phyloP scores from a whole-genome alignment of 257 asterid species.

The Verbascum thapsus region DNA sequence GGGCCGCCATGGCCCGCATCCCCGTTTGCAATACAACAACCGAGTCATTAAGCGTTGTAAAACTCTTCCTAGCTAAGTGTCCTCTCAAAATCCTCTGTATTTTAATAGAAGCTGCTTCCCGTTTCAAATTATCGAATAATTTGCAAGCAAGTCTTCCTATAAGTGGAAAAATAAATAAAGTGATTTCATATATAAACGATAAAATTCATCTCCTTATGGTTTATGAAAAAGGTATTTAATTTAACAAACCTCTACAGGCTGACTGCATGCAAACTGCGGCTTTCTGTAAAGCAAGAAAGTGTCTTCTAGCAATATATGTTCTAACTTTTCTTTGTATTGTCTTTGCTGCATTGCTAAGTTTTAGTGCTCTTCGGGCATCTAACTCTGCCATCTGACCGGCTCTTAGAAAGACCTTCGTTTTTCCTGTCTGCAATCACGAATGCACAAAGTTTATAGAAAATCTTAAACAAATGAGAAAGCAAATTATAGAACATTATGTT shows the following conservation, averaged over 20 bases:
- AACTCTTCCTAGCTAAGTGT: slow-evolving; percentile 64
- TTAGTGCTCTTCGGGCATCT: slow-evolving; percentile 85
- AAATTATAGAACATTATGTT: not conserved
- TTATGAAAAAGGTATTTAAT: not conserved
- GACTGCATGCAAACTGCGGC: slow-evolving; percentile 79
- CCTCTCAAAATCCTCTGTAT: slow-evolving; percentile 84
- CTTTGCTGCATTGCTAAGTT: slow-evolving; percentile 81
- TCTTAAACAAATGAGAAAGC: slow-evolving; percentile 8
- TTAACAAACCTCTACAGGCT: slow-evolving; percentile 72
- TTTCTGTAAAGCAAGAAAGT: slow-evolving; percentile 73
- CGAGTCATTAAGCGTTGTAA: slow-evolving; percentile 49
- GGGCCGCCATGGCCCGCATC: slow-evolving; percentile 84
- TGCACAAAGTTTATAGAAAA: not conserved
- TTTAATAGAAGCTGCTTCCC: slow-evolving; percentile 75
- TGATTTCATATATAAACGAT: not conserved
- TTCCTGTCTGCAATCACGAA: slow-evolving; percentile 70
- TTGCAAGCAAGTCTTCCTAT: slow-evolving; percentile 84
- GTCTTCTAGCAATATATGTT: slow-evolving; percentile 71
- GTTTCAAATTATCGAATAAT: slow-evolving; percentile 51
- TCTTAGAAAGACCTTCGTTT: slow-evolving; percentile 85
- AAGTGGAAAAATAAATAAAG: slow-evolving; percentile 16
- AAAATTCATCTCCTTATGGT: no score
- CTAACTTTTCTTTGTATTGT: slow-evolving; percentile 76
- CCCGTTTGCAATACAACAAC: slow-evolving; percentile 74
- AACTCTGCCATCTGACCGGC: slow-evolving; percentile 99